These are phyloP conservation scores for Diaporthe destruens DNA, from an alignment of 2,329 filamentous ascomycete species.

Conservation along the genomic window DNA sequence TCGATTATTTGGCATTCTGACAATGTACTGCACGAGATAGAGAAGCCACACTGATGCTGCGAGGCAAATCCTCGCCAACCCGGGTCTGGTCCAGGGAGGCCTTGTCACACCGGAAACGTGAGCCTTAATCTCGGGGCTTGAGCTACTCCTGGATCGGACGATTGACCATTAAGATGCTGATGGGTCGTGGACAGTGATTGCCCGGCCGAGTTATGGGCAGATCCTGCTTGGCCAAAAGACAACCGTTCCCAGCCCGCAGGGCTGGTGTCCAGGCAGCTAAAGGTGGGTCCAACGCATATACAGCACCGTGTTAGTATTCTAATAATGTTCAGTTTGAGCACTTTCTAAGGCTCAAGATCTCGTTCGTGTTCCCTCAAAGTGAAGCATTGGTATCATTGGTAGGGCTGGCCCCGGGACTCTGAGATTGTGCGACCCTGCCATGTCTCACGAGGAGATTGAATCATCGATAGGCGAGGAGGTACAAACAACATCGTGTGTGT, in stretches of 20 bases:
- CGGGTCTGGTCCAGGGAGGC: background rate
- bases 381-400: background rate
- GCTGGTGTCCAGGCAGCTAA: background rate
- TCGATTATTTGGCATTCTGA: background rate
- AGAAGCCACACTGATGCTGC: background rate
- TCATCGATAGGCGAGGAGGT: background rate
- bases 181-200: background rate
- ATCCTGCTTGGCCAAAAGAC: background rate
- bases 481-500: background rate
- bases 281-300: no score
- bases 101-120: background rate
- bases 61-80: background rate
- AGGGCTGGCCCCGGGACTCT: background rate
- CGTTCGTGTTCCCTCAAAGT: background rate
- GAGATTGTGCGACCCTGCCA: slow-evolving; percentile 1
- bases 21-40: background rate
- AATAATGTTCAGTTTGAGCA: background rate
- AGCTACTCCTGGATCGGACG: background rate
- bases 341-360: background rate
- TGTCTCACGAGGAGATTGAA: background rate
- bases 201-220: background rate
- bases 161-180: background rate
- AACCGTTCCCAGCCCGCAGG: background rate
- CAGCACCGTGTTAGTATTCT: no score
- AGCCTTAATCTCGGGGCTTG: no score